Base-by-base conservation (phyloP, 345 rosid genomes). In the Abelmoschus esculentus region DNA sequence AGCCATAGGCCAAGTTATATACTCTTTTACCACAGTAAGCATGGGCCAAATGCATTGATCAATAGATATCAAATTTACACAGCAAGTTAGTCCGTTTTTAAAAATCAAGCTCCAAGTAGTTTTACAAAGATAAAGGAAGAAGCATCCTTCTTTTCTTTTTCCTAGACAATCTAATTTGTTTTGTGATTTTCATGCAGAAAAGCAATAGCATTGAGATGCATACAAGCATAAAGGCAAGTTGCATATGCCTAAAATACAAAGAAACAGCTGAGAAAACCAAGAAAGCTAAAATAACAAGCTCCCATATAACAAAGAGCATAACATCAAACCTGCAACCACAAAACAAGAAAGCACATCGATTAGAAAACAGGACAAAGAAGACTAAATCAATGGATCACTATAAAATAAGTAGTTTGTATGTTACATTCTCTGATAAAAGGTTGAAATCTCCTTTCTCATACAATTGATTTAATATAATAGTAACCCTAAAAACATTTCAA, bases 71-170 rank as follows among this genome's bases (percentile, higher is more conserved):
- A 62, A 74, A 61, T 72, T 54, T 74, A 67, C 78, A 66, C 70
- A 75, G 61, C 67, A 73, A 70, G 76, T 61, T 22, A 53, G 70
- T 28, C 15, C 13, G 19, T 22, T 38, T 8, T 58, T 47, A 44
- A 7, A 26, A 8, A 7, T 15, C 15, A 31, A 50, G 34, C 50
- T 62, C 62, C 52, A 14, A 12, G 61, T 50, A 40, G 69, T 72
- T 72, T 73, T 83, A 95, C 97, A 95, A 88, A 32, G 99, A 93
- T 70, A 93, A 80, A 14, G 98, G 98, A 74, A 93, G 96, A 80
- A 93, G 95, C 98, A 93, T 93, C 83, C 98, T 84, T 73, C 96
- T 86, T 76, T 87, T 93, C 93, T 87, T 93, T 71, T 87, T 93
- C 86, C 90, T 86, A 9, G 90, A 84, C 76, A 80, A 62, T 81